These are phyloP conservation scores for Suillus cothurnatus DNA, from an alignment of 768 basidiomycete genomes.

Conservation along the genomic window DNA sequence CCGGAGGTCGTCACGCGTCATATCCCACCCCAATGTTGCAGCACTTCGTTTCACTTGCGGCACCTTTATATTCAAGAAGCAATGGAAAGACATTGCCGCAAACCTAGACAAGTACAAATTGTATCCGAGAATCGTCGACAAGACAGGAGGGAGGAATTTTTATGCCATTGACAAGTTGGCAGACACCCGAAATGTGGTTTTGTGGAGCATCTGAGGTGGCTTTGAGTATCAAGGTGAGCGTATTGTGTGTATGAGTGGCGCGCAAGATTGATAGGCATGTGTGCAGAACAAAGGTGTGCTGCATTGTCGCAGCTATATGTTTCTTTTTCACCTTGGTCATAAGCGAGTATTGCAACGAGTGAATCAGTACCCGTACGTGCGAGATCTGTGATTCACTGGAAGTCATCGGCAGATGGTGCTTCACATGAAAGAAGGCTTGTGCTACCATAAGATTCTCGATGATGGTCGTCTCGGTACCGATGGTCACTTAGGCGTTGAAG, in stretches of 20 bases:
- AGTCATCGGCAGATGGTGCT: no score
- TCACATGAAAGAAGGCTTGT: no score
- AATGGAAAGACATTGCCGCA: conserved; percentile 93
- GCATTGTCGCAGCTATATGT: conserved; percentile 93
- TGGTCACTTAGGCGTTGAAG: no score
- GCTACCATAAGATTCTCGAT: no score
- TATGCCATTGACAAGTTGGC: conserved; percentile 89
- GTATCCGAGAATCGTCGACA: conserved; percentile 96
- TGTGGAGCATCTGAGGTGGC: conserved; percentile 83
- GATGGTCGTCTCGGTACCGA: no score
- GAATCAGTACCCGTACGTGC: no score
- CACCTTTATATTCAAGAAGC: conserved; percentile 89
- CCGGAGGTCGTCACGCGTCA: conserved; percentile 82
- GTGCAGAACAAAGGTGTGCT: conserved; percentile 90
- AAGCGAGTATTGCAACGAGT: no score
- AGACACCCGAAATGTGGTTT: conserved; percentile 80
- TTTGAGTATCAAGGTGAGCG: conserved; percentile 91
- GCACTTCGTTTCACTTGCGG: conserved; percentile 97
- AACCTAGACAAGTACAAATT: conserved; percentile 87
- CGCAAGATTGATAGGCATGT: not conserved
- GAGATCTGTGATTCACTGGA: no score
- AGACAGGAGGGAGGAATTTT: conserved; percentile 99
- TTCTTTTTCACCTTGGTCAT: conserved; percentile 80
- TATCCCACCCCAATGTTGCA: conserved; percentile 78
- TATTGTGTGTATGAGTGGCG: not conserved